Evolutionary conservation across 495 filamentous ascomycete species (phyloP).

Genomic region (Bryoglossum gracile): DNA sequence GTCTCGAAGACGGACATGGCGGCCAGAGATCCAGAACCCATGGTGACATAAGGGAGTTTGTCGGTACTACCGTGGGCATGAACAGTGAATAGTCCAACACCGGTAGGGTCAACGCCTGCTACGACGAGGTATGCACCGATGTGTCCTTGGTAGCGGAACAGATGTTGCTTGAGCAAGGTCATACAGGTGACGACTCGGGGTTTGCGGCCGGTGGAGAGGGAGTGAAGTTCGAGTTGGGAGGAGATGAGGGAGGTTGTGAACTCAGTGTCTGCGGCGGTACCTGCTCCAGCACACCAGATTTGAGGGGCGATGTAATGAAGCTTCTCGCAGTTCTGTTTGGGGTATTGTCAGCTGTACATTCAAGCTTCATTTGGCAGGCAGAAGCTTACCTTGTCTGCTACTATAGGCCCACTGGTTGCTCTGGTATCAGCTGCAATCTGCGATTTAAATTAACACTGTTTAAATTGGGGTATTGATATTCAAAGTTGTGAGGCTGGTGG

Average conservation of each 20-base stretch:
- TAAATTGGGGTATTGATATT: too few relatives aligned
- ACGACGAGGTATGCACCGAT: constrained; percentile 98
- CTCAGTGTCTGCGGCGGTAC: constrained; percentile 97
- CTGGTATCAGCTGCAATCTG: constrained; percentile 95
- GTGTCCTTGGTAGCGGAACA: constrained; percentile 96
- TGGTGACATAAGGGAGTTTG: constrained; percentile 98
- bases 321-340: constrained; percentile 88
- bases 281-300: constrained; percentile 99
- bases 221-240: constrained; percentile 95
- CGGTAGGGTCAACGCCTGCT: constrained; percentile 94
- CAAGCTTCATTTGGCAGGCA: neutral
- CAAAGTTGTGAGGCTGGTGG: too few relatives aligned
- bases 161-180: constrained; percentile 99
- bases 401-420: constrained; percentile 95
- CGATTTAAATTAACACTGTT: too few relatives aligned
- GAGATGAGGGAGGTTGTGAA: constrained; percentile 98
- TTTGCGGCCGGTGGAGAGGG: constrained; percentile 89
- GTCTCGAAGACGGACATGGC: constrained; percentile 99
- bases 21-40: constrained; percentile 92
- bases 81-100: constrained; percentile 93
- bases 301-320: constrained; percentile 97
- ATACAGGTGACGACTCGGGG: constrained; percentile 98
- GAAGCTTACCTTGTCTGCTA: constrained; percentile 81
- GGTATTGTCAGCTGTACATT: constrained; percentile 4
- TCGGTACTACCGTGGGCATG: constrained; percentile 98